phyloP scores from a whole-genome alignment of 805 yeast genomes.

The Lipomyces yamadae region DNA sequence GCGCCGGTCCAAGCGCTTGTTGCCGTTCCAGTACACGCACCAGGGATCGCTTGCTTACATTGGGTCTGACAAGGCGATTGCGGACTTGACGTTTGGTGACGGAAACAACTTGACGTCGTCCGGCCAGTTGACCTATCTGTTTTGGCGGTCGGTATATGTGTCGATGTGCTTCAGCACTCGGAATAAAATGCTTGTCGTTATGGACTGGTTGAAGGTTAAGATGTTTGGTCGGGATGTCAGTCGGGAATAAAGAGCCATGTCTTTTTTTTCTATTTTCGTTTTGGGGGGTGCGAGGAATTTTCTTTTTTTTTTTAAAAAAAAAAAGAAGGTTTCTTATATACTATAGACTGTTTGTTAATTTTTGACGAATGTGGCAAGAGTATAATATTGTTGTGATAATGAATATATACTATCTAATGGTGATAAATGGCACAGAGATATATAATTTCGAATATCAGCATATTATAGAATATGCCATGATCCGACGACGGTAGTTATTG shows the following conservation, averaged over 20 bases:
- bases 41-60: constrained; percentile 94
- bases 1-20: constrained; percentile 46
- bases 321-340: no score
- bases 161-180: constrained; percentile 89
- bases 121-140: constrained; percentile 83
- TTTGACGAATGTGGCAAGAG: no score
- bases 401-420: no score
- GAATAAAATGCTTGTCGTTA: constrained; percentile 81
- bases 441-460: no score
- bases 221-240: constrained; percentile 94
- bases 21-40: constrained; percentile 78
- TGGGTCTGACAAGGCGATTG: constrained; percentile 90
- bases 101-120: constrained; percentile 81
- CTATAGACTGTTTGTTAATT: no score
- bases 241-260: constrained; percentile 59
- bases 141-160: constrained; percentile 94
- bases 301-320: background rate
- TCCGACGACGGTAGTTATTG: no score
- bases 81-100: constrained; percentile 70
- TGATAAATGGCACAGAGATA: no score
- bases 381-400: no score
- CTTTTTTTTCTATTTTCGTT: background rate
- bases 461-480: no score
- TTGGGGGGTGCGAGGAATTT: background rate
- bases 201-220: constrained; percentile 88